Evolutionary conservation across 257 asterid genomes (phyloP), one percentile per base, ranked within the genome.

Genomic region (Jacaranda mimosifolia): DNA sequence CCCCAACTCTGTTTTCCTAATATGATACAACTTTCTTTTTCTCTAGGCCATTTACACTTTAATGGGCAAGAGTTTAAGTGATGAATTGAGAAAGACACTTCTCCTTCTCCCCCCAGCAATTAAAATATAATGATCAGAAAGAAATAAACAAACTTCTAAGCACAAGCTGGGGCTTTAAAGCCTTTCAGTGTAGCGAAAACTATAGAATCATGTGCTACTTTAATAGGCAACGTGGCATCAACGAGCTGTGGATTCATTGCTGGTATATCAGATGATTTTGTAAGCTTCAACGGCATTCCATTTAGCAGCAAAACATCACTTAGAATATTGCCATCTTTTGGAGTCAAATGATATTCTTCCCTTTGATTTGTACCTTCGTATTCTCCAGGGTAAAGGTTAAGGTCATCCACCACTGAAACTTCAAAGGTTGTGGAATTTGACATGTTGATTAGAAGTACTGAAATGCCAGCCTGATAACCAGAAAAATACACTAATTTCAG

Each of bases 321-420:
- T 15, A 82, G 90, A 9, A 94, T 85, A 67, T 91, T 81, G 3
- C 95, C 98, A 52, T 74, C 87, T 75, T 89, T 42, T 8, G 98
- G 98, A 0, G 94, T 89, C 73, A 93, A 72, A 79, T 94, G 97
- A 68, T 90, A 94, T 79, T 91, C 98, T 82, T 91, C 94, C 74
- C 98, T 87, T 21, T 42, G 71, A 19, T 32, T 52, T 18, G 52
- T 40, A 56, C 19, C 67, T 63, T 6, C 32, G 67, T 68, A 18
- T 40, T 66, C 60, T 63, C 43, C 82, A 13, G 51, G 71, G 74
- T 77, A 63, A 53, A 73, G 21, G 51, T 84, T 86, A 21, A 76
- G 11, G 12, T 88, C 89, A 15, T 82, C 76, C 48, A 21, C 83
- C 6, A 87, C 68, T 26, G 82, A 64, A 51, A 90, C 87, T 17